These are phyloP conservation scores for Russula sp. DNA, from an alignment of 768 basidiomycete species.

Conservation along the genomic window DNA sequence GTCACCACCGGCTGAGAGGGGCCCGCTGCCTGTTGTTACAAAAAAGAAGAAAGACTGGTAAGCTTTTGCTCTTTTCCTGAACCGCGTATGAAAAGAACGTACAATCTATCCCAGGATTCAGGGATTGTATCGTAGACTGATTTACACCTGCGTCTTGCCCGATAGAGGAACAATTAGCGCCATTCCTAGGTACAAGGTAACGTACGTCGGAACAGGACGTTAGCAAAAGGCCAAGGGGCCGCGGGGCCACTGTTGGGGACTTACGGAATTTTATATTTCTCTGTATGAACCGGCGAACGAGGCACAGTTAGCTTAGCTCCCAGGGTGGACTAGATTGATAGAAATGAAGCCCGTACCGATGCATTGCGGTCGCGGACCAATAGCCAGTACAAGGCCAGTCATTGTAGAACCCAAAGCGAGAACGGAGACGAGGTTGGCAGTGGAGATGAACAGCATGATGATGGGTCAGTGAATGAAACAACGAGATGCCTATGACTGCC, in stretches of 20 bases:
- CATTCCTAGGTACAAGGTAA: neutral
- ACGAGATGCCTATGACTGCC: neutral
- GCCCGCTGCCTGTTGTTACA: neutral
- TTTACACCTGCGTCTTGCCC: neutral
- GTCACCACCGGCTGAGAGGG: neutral
- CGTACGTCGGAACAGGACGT: neutral
- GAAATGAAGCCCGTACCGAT: conserved; percentile 3
- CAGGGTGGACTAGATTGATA: no score
- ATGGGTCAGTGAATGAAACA: no score
- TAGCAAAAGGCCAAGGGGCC: neutral
- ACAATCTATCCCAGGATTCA: conserved; percentile 20
- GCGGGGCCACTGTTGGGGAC: neutral
- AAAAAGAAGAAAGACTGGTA: neutral
- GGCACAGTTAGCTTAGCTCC: neutral
- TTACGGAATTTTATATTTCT: neutral
- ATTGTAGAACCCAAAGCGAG: conserved; percentile 8
- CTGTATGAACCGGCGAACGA: neutral
- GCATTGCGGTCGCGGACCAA: conserved; percentile 14
- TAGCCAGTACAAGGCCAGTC: conserved; percentile 12
- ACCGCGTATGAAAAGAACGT: neutral
- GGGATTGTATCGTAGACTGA: neutral
- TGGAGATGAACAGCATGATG: conserved; percentile 13
- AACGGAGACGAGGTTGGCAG: conserved; percentile 2
- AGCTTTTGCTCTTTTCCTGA: neutral
- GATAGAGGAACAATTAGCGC: conserved; percentile 6